phyloP scores from a whole-genome alignment of 768 basidiomycete species.

The Boletus subcaerulescens region DNA sequence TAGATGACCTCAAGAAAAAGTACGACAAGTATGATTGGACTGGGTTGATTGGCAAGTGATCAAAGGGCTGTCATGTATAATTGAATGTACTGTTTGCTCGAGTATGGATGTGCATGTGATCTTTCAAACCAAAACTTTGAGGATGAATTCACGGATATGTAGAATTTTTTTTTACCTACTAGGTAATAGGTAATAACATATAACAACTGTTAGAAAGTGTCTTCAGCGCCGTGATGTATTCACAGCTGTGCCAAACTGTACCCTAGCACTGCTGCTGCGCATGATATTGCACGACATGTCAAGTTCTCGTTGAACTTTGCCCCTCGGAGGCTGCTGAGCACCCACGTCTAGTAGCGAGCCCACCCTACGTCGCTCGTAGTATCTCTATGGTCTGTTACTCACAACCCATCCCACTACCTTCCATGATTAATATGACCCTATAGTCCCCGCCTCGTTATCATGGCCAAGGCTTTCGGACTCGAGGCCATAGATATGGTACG shows the following conservation, averaged over 20 bases:
- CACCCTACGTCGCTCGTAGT: constrained; percentile 49
- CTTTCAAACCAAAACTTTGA: background rate
- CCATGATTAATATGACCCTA: background rate
- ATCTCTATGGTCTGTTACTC: constrained; percentile 50
- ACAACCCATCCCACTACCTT: background rate
- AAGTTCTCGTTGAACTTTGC: background rate
- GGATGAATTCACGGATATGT: too few relatives aligned
- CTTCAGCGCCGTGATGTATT: too few relatives aligned
- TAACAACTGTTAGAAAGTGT: too few relatives aligned
- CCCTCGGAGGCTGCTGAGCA: constrained; percentile 13
- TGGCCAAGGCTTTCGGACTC: constrained; percentile 79
- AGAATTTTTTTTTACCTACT: too few relatives aligned
- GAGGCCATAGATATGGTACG: constrained; percentile 88
- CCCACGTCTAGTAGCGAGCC: constrained; percentile 13
- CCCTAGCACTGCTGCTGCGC: background rate
- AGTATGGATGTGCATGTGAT: too few relatives aligned
- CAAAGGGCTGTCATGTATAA: background rate
- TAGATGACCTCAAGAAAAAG: constrained; percentile 63
- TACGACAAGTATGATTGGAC: constrained; percentile 86
- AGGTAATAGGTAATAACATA: too few relatives aligned
- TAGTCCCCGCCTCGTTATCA: constrained; percentile 81
- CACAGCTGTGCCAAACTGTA: background rate
- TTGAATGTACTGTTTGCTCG: background rate
- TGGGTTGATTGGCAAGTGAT: constrained; percentile 53
- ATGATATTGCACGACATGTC: background rate